A percentile compares a stretch with the other conserved stretches of the same genome.
These are phyloP conservation scores for Cucumis sativus DNA, from an alignment of 306 rosid species.

Conservation along the genomic window DNA sequence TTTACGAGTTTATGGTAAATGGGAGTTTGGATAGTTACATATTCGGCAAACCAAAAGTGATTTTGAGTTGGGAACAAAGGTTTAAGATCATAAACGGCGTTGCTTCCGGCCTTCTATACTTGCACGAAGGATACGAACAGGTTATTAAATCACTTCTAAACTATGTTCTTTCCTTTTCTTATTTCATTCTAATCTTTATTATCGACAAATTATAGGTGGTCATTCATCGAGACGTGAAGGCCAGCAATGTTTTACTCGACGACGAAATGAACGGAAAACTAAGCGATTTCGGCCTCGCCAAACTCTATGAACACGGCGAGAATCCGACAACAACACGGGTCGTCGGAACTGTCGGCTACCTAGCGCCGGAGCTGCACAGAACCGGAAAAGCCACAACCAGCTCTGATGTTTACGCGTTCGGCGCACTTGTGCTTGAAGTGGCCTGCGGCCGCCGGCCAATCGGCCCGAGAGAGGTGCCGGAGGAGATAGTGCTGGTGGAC, in stretches of 20 bases:
- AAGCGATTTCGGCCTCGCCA: too few species aligned
- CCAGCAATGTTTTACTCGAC: too few species aligned
- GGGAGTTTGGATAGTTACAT: constrained; percentile 2
- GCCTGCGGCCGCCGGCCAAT: constrained; percentile 41
- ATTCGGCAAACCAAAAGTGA: neutral
- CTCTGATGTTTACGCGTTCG: constrained; percentile 39
- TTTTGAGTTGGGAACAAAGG: neutral
- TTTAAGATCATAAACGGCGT: neutral
- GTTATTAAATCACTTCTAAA: too few species aligned
- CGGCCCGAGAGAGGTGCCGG: constrained; percentile 27
- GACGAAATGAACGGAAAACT: too few species aligned
- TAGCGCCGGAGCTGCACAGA: constrained; percentile 42
- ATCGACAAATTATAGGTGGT: too few species aligned
- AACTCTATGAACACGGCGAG: too few species aligned
- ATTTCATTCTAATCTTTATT: too few species aligned
- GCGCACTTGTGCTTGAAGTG: constrained; percentile 38
- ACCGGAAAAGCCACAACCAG: constrained; percentile 41
- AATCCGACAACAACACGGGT: constrained; percentile 36
- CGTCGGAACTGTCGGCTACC: constrained; percentile 43
- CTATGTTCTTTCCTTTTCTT: too few species aligned
- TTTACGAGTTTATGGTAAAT: neutral
- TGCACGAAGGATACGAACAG: neutral
- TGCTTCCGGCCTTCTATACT: neutral
- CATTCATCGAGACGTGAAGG: too few species aligned
- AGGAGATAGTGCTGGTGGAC: constrained; percentile 36